phyloP scores from a whole-genome alignment of 2,329 filamentous ascomycete species.

The Colletotrichum sp. region DNA sequence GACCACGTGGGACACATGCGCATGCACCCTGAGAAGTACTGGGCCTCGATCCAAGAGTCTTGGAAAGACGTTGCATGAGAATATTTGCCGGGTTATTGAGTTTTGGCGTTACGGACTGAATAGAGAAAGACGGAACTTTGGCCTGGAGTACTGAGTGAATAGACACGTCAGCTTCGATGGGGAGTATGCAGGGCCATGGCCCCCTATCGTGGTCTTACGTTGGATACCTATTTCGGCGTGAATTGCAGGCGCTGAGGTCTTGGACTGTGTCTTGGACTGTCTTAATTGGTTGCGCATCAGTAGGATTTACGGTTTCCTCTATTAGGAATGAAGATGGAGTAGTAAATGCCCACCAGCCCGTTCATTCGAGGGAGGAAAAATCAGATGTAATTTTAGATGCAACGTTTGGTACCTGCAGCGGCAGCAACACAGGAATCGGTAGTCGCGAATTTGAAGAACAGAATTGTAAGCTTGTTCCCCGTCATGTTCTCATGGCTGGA shows the following conservation, averaged over 20 bases:
- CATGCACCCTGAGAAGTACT: constrained; percentile 62
- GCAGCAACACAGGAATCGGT: neutral
- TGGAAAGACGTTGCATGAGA: constrained; percentile 26
- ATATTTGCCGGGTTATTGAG: neutral
- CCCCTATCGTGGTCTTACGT: neutral
- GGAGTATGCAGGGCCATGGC: neutral
- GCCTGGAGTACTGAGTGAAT: neutral
- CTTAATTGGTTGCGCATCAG: neutral
- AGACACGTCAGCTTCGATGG: neutral
- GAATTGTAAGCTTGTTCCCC: neutral
- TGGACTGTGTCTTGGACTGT: neutral
- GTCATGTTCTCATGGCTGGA: neutral
- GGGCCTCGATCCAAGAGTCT: constrained; percentile 45
- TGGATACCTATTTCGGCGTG: neutral
- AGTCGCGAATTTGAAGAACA: neutral
- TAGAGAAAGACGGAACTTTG: neutral
- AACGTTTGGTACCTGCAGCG: neutral
- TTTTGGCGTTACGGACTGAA: neutral
- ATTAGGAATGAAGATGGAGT: neutral
- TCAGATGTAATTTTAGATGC: neutral
- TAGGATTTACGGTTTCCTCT: neutral
- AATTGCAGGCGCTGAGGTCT: neutral
- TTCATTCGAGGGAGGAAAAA: neutral
- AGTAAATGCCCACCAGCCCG: neutral
- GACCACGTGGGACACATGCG: constrained; percentile 67